phyloP scores from a whole-genome alignment of 2,329 filamentous ascomycete species.

The Aaosphaeria arxii region DNA sequence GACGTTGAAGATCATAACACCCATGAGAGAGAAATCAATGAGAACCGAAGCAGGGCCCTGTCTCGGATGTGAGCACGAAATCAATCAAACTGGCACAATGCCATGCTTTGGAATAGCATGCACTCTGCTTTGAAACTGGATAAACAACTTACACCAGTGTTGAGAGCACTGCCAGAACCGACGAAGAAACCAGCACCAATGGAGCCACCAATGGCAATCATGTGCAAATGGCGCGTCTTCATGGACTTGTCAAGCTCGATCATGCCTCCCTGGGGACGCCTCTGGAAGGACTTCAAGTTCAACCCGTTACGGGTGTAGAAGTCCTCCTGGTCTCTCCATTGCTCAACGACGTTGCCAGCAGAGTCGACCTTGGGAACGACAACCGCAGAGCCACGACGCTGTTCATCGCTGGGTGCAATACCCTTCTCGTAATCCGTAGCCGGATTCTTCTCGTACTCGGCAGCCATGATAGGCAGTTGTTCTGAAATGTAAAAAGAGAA shows the following conservation, averaged over 20 bases:
- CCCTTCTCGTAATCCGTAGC: conserved; percentile 26
- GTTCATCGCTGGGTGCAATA: neutral
- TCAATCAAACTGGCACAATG: conserved; percentile 2
- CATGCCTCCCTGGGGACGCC: conserved; percentile 21
- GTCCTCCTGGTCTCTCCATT: conserved; percentile 30
- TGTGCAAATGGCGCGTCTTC: conserved; percentile 59
- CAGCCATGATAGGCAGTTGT: too few species aligned
- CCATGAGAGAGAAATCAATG: conserved; percentile 41
- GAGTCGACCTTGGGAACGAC: conserved; percentile 3
- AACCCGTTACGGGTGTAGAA: conserved; percentile 37
- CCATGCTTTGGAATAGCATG: neutral
- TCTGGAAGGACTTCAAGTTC: conserved; percentile 33
- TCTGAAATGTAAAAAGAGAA: neutral
- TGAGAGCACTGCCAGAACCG: conserved; percentile 56
- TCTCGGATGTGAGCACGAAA: conserved; percentile 1
- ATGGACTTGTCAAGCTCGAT: conserved; percentile 43
- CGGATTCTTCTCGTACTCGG: neutral
- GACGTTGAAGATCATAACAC: conserved; percentile 39
- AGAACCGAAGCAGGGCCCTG: conserved; percentile 30
- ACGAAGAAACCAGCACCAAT: conserved; percentile 65
- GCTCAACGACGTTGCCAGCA: conserved; percentile 7
- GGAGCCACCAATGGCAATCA: conserved; percentile 62
- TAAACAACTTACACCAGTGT: conserved; percentile 45
- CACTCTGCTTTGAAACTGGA: conserved; percentile 6
- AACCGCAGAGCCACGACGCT: conserved; percentile 1